These are phyloP conservation scores for Starmerella khaoyaiensis DNA, from an alignment of 805 yeast species.

Conservation along the genomic window DNA sequence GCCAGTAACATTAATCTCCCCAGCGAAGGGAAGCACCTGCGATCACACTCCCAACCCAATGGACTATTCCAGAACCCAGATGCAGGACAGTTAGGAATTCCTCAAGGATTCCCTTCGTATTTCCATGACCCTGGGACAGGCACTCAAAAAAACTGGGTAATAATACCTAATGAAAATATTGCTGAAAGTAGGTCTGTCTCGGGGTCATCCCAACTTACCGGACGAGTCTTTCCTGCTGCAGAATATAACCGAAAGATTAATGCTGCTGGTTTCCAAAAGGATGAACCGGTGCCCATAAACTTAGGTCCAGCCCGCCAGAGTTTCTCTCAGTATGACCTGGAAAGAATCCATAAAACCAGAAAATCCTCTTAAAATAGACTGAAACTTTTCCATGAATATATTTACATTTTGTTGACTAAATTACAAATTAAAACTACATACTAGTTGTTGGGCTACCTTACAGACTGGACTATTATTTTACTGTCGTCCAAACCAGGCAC, in stretches of 20 bases:
- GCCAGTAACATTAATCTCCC: neutral
- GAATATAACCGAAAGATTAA: constrained; percentile 23
- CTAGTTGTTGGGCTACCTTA: too few species aligned
- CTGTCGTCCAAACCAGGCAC: too few species aligned
- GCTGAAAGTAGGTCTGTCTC: constrained; percentile 20
- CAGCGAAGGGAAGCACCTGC: neutral
- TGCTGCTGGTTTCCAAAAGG: constrained; percentile 22
- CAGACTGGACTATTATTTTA: too few species aligned
- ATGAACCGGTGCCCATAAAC: constrained; percentile 21
- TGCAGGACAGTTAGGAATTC: too few species aligned
- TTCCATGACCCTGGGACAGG: too few species aligned
- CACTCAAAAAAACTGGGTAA: constrained; percentile 11
- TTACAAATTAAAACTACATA: too few species aligned
- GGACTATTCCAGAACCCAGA: neutral
- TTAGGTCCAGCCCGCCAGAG: constrained; percentile 5
- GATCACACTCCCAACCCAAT: neutral
- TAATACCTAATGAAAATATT: constrained; percentile 16
- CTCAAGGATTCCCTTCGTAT: neutral
- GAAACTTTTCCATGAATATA: too few species aligned
- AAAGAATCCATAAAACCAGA: constrained; percentile 5
- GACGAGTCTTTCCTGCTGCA: constrained; percentile 20
- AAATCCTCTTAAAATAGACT: too few species aligned
- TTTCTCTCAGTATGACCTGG: constrained; percentile 17
- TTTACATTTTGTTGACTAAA: too few species aligned
- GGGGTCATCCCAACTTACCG: constrained; percentile 21